phyloP scores from a whole-genome alignment of 202 grass and related monocot genomes.

The Dendrocalamus latiflorus region DNA sequence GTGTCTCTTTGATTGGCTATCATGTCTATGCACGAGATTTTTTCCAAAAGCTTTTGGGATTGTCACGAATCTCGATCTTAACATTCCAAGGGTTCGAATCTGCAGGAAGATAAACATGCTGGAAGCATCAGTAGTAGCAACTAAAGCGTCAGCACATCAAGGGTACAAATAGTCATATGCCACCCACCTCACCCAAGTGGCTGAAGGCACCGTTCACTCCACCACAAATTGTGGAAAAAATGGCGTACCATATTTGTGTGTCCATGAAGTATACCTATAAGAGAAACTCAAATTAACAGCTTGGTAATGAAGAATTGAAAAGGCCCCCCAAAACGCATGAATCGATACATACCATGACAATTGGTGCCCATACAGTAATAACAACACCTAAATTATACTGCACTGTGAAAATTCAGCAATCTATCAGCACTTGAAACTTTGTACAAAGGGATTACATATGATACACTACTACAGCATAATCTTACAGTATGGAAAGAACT shows the following conservation, averaged over 20 bases:
- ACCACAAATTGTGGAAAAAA: slow-evolving; percentile 97
- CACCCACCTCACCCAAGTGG: slow-evolving; percentile 87
- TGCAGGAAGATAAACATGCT: slow-evolving; percentile 38
- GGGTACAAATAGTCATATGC: slow-evolving; percentile 12
- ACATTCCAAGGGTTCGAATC: slow-evolving; percentile 94
- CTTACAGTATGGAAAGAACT: slow-evolving; percentile 96
- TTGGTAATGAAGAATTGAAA: background rate
- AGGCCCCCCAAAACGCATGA: background rate
- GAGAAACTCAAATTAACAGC: background rate
- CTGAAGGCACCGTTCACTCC: slow-evolving; percentile 92
- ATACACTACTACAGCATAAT: slow-evolving; percentile 10
- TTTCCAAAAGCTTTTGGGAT: slow-evolving; percentile 64
- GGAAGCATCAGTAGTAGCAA: slow-evolving; percentile 12
- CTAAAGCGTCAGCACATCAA: slow-evolving; percentile 15
- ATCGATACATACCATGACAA: slow-evolving; percentile 68
- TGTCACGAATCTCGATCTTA: slow-evolving; percentile 85
- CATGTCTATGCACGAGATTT: slow-evolving; percentile 48
- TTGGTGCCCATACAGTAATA: slow-evolving; percentile 88
- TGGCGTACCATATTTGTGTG: slow-evolving; percentile 99
- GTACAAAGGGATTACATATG: slow-evolving; percentile 7
- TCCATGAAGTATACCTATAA: slow-evolving; percentile 98
- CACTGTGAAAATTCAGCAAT: slow-evolving; percentile 55
- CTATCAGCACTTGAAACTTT: slow-evolving; percentile 21
- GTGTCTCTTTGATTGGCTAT: background rate
- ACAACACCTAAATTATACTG: slow-evolving; percentile 92